A percentile compares a stretch with the other conserved stretches of the same genome.
These are phyloP conservation scores for Neurospora crassa DNA, from an alignment of 2,329 filamentous ascomycete genomes.

Conservation along the genomic window DNA sequence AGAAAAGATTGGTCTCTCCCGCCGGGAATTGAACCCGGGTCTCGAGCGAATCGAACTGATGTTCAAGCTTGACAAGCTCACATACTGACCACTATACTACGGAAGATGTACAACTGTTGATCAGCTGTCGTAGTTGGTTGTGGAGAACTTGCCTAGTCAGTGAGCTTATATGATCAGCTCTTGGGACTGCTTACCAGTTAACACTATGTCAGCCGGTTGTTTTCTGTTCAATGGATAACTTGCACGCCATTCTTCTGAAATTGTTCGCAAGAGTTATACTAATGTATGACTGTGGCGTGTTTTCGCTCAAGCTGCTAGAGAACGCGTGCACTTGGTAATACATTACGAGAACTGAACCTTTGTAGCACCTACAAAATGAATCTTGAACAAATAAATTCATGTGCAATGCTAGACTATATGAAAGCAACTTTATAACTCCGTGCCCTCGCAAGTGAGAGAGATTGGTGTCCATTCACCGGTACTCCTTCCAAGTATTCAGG, in stretches of 20 bases:
- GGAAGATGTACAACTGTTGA: neutral
- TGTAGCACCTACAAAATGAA: neutral
- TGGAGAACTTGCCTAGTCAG: accelerated
- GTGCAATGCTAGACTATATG: neutral
- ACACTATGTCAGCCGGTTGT: neutral
- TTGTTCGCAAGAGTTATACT: neutral
- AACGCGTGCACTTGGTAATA: too few species aligned
- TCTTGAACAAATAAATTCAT: neutral
- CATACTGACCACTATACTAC: too few species aligned
- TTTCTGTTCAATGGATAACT: neutral
- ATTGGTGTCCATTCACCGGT: too few species aligned
- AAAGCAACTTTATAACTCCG: neutral
- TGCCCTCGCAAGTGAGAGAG: too few species aligned
- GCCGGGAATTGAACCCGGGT: neutral
- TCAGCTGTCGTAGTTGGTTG: neutral
- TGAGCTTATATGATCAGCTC: neutral
- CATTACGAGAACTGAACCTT: too few species aligned
- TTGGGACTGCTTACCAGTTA: accelerated
- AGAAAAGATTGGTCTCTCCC: neutral
- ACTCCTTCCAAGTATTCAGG: too few species aligned
- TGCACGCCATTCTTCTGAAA: neutral
- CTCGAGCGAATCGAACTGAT: too few species aligned
- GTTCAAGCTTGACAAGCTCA: too few species aligned
- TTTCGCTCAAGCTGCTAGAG: neutral
- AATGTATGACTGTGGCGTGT: neutral